These are phyloP conservation scores for Colletotrichum zoysiae DNA, from an alignment of 2,329 filamentous ascomycete species.

Conservation along the genomic window DNA sequence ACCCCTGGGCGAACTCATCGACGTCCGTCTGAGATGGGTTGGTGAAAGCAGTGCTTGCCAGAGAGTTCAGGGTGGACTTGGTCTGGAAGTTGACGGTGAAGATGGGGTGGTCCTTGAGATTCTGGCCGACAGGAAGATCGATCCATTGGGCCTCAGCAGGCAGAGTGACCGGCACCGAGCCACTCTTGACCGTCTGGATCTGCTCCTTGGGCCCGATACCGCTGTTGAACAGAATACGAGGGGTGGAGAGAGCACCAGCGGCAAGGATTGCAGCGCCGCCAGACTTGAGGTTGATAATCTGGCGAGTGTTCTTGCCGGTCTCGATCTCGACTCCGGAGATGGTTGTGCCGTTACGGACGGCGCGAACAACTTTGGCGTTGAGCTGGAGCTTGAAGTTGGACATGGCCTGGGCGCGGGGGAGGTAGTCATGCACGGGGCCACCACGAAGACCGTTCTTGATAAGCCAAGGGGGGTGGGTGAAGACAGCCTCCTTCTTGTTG, in stretches of 20 bases:
- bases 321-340: constrained; percentile 51
- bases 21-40: constrained; percentile 47
- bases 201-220: constrained; percentile 66
- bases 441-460: constrained; percentile 42
- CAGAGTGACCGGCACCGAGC: constrained; percentile 49
- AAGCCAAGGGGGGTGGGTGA: constrained; percentile 43
- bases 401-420: constrained; percentile 50
- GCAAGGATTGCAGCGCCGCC: constrained; percentile 42
- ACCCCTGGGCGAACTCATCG: constrained; percentile 51
- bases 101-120: constrained; percentile 53
- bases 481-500: constrained; percentile 42
- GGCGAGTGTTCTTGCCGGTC: constrained; percentile 39
- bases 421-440: constrained; percentile 51
- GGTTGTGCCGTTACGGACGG: constrained; percentile 47
- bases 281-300: constrained; percentile 44
- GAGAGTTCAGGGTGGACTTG: constrained; percentile 44
- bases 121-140: constrained; percentile 58
- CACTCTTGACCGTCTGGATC: constrained; percentile 61
- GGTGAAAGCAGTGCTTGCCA: constrained; percentile 29
- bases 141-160: constrained; percentile 47
- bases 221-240: constrained; percentile 67
- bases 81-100: constrained; percentile 48
- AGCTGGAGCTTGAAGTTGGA: constrained; percentile 54
- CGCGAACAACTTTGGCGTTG: constrained; percentile 44
- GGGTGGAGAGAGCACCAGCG: constrained; percentile 42